Base-by-base conservation (phyloP, 805 yeast species). In the Zygosaccharomyces bailii region DNA sequence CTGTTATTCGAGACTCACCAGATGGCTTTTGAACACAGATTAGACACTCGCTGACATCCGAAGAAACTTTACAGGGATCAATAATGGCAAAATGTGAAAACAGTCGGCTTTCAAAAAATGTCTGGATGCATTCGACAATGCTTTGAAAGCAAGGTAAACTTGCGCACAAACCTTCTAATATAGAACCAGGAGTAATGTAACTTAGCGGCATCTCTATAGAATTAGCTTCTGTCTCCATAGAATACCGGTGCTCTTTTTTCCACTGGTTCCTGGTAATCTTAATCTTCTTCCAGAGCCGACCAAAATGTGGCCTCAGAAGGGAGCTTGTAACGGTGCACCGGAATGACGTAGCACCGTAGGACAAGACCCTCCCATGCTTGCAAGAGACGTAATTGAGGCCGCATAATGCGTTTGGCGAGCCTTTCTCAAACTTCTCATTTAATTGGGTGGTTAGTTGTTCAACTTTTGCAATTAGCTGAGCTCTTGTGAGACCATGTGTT, bases 331-430 rank as follows among this genome's bases (percentile, higher is more conserved):
- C 25, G 4, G 25, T 23, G 21, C 13, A 18, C 4, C 48, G 34
- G 17, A 33, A 39, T 4, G 48, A 44, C 5, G 48, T 44, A 10
- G 48, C 33, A 3, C 48, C 48, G 30, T 40, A 44, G 4, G 30
- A 16, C n/a, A 44, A 25, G 23, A 33, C 41, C 14, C 48, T 34
- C 11, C 39, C 34, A 34, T 40, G 34, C 30, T 44, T 40, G 3
- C 41, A 34, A 19, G 44, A 40, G 16, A 35, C 14, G 18, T 44
- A 44, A 11, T 34, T 34, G 8, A 43, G 19, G 17, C 33, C 31
- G 18, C 19, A 10, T 13, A 43, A 27, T 23, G 46, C 42, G 14
- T 43, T 43, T 7, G 25, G 25, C 25, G 8, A 6, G 9, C 9
- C 8, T 9, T 23, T 9, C 25, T 23, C 25, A 6, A 9, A 5